A percentile compares a stretch with the other conserved stretches of the same genome.
These are phyloP conservation scores for Histomonas meleagridis DNA, from an alignment of 208 protist genomes.

Conservation along the genomic window DNA sequence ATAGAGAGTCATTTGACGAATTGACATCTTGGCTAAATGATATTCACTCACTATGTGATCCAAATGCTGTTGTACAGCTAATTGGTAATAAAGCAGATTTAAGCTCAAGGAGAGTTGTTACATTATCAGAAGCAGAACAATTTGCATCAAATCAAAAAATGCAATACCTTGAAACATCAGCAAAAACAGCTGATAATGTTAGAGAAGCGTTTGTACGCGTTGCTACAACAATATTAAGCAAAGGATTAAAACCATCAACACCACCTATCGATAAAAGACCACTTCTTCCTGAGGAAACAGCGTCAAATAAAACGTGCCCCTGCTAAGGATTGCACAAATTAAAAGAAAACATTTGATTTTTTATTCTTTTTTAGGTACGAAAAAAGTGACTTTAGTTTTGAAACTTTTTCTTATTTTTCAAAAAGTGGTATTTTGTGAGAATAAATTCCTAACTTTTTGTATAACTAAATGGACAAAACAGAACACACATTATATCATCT, in stretches of 20 bases:
- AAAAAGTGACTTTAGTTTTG: too few species aligned
- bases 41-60: background rate
- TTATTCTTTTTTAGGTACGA: too few species aligned
- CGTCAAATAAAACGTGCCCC: too few species aligned
- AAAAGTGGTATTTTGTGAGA: too few species aligned
- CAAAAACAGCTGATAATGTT: background rate
- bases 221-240: background rate
- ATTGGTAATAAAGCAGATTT: slow-evolving; percentile 1
- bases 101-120: background rate
- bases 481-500: too few species aligned
- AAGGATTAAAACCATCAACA: background rate
- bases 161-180: background rate
- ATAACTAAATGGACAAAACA: too few species aligned
- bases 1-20: background rate
- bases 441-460: too few species aligned
- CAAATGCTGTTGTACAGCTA: background rate
- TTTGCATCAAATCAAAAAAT: background rate
- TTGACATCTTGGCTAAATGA: background rate
- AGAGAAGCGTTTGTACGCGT: background rate
- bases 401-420: too few species aligned
- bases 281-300: too few species aligned
- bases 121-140: background rate
- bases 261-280: too few species aligned
- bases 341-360: too few species aligned
- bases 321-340: too few species aligned